Base-by-base conservation (phyloP, 805 yeast species). In the Cyberlindnera misumaiensis region DNA sequence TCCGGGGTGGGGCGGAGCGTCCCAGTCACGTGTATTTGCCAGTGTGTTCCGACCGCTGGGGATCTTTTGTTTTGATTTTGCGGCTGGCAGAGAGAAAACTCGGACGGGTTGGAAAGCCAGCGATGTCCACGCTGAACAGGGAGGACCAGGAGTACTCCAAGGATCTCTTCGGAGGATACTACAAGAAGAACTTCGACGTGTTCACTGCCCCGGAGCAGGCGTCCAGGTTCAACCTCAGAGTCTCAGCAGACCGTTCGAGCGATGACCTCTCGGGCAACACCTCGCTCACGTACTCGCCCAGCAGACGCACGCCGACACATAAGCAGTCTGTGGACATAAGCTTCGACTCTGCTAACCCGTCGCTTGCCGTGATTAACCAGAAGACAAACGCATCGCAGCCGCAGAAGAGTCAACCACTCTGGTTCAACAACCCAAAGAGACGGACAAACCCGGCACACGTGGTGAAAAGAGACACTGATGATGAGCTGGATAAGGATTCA, bases 391-490 rank as follows among this genome's bases (percentile, higher is more conserved):
- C 47, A 2, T 22, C 12, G 5, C 24, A 16, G 11, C 30, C 30
- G 11, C 32, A 39, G 15, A 27, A 32, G 12, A 27, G 28, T 7
- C 48, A 52, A 9, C 65, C 65, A 6, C 50, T 51, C 16, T 68
- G 68, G 70, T 64, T 55, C 43, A 62, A 63, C 31, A 63, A 63
- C 34, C 64, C 70, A n/a, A 68, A 64, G 42, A 67, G 68, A 43
- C 60, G 78, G 40, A 55, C 61, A 2, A 60, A 68, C n/a, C 77
- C 79, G 8, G 64, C 67, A n/a, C 62, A 60, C 3, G 62, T 71
- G 12, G 55, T 72, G 16, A 72, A 70, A 45, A 59, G 78, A 47
- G 60, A 53, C 15, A 40, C 43, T n/a, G 30, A 37, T 9, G 43
- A 43, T n/a, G 52, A 52, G 4, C 33, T 32, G 24, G 53, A 52